A percentile compares a stretch with the other conserved stretches of the same genome.
These are phyloP conservation scores for Cylindrotheca closterium DNA, from an alignment of 108 stramenopile species.

Conservation along the genomic window DNA sequence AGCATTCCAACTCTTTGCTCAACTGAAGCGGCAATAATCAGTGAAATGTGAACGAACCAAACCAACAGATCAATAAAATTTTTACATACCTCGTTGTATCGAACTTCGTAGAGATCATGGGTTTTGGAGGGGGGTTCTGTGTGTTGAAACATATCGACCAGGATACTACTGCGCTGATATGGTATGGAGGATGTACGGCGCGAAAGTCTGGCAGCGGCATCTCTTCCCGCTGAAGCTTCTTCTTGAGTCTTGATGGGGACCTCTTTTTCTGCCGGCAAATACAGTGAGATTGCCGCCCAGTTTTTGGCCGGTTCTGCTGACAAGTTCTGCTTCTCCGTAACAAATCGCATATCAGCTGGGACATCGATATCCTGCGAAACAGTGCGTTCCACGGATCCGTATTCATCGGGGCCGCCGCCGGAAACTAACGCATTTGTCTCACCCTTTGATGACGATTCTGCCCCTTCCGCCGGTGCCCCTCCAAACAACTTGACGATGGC, in stretches of 20 bases:
- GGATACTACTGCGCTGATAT: not conserved
- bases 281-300: slow-evolving; percentile 17
- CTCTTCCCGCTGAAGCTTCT: not conserved
- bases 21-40: slow-evolving; percentile 1
- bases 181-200: not conserved
- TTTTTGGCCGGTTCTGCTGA: slow-evolving; percentile 23
- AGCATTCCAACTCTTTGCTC: slow-evolving; percentile 23
- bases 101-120: slow-evolving; percentile 33
- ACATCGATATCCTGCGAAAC: not conserved
- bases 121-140: slow-evolving; percentile 34
- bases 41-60: not conserved
- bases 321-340: slow-evolving; percentile 4
- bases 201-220: not conserved
- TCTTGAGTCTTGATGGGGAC: not conserved
- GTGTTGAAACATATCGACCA: slow-evolving; percentile 9
- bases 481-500: slow-evolving; percentile 23
- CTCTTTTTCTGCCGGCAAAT: slow-evolving; percentile 16
- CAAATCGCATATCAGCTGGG: not conserved
- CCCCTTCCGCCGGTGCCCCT: too few species aligned
- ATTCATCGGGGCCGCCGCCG: not conserved
- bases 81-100: slow-evolving; percentile 33
- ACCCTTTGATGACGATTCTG: not conserved
- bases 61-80: not conserved
- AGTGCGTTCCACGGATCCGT: not conserved
- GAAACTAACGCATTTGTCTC: not conserved